A percentile compares a stretch with the other conserved stretches of the same genome.
phyloP scores from a whole-genome alignment of 2,329 filamentous ascomycete genomes.

The Xylaria hypoxylon region DNA sequence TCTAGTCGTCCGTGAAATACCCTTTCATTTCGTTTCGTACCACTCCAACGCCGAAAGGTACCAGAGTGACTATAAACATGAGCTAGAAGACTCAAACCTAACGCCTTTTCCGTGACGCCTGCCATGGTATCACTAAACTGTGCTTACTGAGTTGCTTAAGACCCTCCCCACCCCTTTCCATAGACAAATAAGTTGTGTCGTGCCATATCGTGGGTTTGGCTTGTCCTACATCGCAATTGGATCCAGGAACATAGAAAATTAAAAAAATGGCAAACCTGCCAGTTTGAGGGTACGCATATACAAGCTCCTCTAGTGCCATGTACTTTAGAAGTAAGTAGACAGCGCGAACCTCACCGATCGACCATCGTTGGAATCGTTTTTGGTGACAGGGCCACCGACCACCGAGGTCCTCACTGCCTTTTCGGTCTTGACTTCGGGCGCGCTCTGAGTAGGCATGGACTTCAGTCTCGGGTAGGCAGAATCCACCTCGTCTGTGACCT shows the following conservation, averaged over 20 bases:
- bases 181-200: background rate
- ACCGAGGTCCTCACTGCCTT: background rate
- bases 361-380: conserved; percentile 2
- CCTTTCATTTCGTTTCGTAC: background rate
- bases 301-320: background rate
- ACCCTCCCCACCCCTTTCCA: background rate
- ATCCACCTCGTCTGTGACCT: background rate
- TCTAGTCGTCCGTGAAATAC: conserved; percentile 9
- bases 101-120: conserved; percentile 20
- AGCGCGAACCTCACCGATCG: conserved; percentile 27
- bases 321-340: conserved; percentile 9
- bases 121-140: conserved; percentile 9
- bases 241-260: background rate
- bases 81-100: conserved; percentile 6
- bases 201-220: background rate
- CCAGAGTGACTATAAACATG: background rate
- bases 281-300: background rate
- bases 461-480: background rate
- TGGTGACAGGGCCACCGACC: background rate
- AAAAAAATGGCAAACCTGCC: background rate
- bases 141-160: background rate
- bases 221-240: background rate
- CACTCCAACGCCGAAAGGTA: conserved; percentile 3
- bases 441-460: background rate
- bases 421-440: background rate